These are phyloP conservation scores for Pyrus pyrifolia DNA, from an alignment of 306 rosid species.

Conservation along the genomic window DNA sequence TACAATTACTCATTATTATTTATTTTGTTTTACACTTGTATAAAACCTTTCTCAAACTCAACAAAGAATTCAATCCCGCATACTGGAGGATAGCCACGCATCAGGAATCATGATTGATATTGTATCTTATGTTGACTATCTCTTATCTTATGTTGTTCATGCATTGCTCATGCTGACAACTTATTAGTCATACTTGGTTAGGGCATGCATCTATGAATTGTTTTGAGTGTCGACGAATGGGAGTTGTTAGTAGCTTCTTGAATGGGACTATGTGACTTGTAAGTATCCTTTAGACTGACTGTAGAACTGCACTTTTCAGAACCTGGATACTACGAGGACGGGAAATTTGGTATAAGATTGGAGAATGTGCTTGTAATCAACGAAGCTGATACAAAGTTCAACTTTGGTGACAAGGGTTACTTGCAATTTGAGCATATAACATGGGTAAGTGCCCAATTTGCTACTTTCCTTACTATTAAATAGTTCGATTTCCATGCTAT, in stretches of 20 bases:
- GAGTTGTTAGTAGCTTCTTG: neutral
- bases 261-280: neutral
- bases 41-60: neutral
- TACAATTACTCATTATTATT: neutral
- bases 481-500: neutral
- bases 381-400: constrained; percentile 71
- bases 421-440: constrained; percentile 91
- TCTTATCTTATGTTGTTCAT: neutral
- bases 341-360: constrained; percentile 85
- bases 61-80: neutral
- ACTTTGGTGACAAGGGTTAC: constrained; percentile 89
- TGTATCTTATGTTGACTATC: no score
- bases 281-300: neutral
- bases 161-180: neutral
- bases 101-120: no score
- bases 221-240: neutral
- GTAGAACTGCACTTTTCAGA: constrained; percentile 38
- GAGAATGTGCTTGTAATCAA: constrained; percentile 91
- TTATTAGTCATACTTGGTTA: neutral
- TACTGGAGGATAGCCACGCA: neutral
- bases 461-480: neutral
- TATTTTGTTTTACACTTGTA: neutral
- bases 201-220: neutral
- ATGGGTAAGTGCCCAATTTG: constrained; percentile 44
- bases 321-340: constrained; percentile 98